Percentiles rank a stretch among this genome's conserved stretches.
Conservation (phyloP, 1,284 basidiomycete species). For the Pseudozyma sp. region DNA sequence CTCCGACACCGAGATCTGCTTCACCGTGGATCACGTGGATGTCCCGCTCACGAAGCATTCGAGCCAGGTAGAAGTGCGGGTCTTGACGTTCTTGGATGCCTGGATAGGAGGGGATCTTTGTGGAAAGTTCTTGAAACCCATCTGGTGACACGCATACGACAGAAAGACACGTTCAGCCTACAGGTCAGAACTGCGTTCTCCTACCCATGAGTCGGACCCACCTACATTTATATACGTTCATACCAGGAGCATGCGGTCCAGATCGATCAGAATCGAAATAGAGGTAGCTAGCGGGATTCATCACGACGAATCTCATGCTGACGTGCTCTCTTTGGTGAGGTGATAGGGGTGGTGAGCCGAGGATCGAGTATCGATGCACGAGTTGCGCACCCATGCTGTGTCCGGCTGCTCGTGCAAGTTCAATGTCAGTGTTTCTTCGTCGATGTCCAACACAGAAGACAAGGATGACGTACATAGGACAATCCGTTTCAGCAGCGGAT, state of each 20-base stretch:
- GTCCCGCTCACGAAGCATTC: slow-evolving; percentile 15
- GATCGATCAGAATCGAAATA: slow-evolving; percentile 28
- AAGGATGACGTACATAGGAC: slow-evolving; percentile 34
- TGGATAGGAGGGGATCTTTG: slow-evolving; percentile 12
- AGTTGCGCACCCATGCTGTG: slow-evolving; percentile 50
- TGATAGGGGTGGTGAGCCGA: slow-evolving; percentile 10
- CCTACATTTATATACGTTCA: slow-evolving; percentile 56
- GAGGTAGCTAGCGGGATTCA: slow-evolving; percentile 45
- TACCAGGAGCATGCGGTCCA: slow-evolving; percentile 11
- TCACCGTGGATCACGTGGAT: slow-evolving; percentile 34
- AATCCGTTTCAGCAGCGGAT: slow-evolving; percentile 12
- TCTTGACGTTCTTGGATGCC: not conserved
- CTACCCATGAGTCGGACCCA: not conserved
- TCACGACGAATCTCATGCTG: slow-evolving; percentile 23
- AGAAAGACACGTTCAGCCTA: too few relatives aligned
- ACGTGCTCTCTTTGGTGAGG: not conserved
- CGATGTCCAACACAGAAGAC: not conserved
- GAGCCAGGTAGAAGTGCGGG: not conserved
- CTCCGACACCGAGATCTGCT: slow-evolving; percentile 36
- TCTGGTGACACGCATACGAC: slow-evolving; percentile 7
- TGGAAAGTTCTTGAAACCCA: slow-evolving; percentile 24
- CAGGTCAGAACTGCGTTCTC: too few relatives aligned
- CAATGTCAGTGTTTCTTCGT: not conserved
- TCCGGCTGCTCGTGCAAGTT: slow-evolving; percentile 22
- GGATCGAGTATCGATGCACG: slow-evolving; percentile 41